Conservation (phyloP, 169 alveolate genomes). For the Cryptosporidium meleagridis region DNA sequence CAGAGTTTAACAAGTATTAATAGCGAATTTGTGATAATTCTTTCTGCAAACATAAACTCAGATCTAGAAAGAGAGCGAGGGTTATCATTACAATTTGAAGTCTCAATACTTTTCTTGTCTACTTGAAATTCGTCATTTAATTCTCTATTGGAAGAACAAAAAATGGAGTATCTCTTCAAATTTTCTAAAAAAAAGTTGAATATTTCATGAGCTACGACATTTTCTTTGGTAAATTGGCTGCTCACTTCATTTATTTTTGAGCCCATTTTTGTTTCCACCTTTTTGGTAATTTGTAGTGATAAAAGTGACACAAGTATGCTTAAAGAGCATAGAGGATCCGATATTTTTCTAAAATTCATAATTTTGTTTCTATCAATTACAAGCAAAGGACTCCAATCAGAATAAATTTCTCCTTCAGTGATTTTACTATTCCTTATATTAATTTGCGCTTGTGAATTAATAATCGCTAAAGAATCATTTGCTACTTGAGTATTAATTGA, state of each 20-base stretch:
- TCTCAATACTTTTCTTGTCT: background rate
- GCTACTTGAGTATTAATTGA: background rate
- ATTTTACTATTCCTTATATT: background rate
- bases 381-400: conserved; percentile 64
- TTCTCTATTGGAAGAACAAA: conserved; percentile 2
- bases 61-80: conserved; percentile 65
- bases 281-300: background rate
- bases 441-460: background rate
- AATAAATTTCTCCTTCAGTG: conserved; percentile 15
- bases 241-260: background rate
- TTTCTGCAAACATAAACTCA: conserved; percentile 67
- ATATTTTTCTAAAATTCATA: conserved; percentile 29
- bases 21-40: conserved; percentile 48
- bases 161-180: conserved; percentile 69
- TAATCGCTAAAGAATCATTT: background rate
- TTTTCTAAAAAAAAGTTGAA: conserved; percentile 2
- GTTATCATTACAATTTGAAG: conserved; percentile 22
- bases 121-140: background rate
- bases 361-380: conserved; percentile 25
- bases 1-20: conserved; percentile 1
- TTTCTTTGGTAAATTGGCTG: background rate
- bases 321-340: conserved; percentile 52
- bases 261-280: background rate
- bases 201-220: background rate
- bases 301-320: conserved; percentile 38